These are phyloP conservation scores for Cytidiella melzeri DNA, from an alignment of 768 basidiomycete species.

Conservation along the genomic window DNA sequence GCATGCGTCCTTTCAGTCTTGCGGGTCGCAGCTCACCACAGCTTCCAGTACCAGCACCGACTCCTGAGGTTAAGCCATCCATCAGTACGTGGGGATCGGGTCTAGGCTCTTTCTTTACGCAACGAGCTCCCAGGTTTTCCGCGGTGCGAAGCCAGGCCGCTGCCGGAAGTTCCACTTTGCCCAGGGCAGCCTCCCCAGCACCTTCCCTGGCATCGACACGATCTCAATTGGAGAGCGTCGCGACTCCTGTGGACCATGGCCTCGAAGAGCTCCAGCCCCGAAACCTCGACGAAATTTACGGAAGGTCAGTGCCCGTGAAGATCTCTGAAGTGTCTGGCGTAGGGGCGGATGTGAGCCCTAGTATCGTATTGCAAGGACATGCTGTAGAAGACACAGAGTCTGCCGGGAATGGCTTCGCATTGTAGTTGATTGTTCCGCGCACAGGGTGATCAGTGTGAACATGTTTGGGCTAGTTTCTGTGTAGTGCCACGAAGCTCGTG, in stretches of 20 bases:
- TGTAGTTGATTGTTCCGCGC: no score
- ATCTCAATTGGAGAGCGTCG: constrained; percentile 8
- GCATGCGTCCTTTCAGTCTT: constrained; percentile 26
- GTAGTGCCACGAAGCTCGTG: no score
- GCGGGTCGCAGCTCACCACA: constrained; percentile 13
- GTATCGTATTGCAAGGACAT: background rate
- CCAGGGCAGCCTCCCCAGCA: constrained; percentile 14
- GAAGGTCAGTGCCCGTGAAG: background rate
- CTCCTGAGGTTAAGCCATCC: constrained; percentile 27
- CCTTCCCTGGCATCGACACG: constrained; percentile 11
- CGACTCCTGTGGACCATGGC: constrained; percentile 12
- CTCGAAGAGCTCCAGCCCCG: constrained; percentile 11
- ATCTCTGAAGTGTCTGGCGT: background rate
- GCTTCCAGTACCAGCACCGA: constrained; percentile 21
- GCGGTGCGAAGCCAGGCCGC: constrained; percentile 10
- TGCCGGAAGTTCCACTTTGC: constrained; percentile 1
- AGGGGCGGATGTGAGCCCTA: background rate
- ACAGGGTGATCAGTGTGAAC: no score
- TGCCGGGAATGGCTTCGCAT: background rate
- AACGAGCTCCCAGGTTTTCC: constrained; percentile 34
- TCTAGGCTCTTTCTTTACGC: constrained; percentile 44
- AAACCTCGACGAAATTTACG: constrained; percentile 16
- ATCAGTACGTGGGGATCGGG: constrained; percentile 37
- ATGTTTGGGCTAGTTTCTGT: no score
- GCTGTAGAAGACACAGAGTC: background rate